These are phyloP conservation scores for Oxytropis ochrocephala DNA, from an alignment of 306 rosid genomes.

Conservation along the genomic window DNA sequence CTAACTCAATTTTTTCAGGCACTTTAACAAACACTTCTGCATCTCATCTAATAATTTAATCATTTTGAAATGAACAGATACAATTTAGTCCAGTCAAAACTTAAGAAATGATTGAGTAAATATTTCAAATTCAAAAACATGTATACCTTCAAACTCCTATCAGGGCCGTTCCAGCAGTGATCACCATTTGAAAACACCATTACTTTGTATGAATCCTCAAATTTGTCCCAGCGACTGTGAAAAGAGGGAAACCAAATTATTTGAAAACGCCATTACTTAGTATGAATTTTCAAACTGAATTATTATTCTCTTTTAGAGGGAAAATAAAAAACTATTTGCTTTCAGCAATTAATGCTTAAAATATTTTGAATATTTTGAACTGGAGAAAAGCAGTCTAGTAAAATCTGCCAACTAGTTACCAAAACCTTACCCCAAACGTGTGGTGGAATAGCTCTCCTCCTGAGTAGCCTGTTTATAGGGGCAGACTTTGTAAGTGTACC, in stretches of 20 bases:
- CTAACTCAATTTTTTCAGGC: no score
- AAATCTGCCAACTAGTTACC: slow-evolving; percentile 10
- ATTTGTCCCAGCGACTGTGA: slow-evolving; percentile 88
- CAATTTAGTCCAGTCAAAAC: not conserved
- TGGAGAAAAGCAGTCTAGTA: slow-evolving; percentile 4
- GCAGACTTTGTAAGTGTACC: slow-evolving; percentile 95
- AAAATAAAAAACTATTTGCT: not conserved
- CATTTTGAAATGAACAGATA: not conserved
- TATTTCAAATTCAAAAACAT: not conserved
- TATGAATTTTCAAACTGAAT: no score
- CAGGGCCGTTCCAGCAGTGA: slow-evolving; percentile 99
- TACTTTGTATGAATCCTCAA: slow-evolving; percentile 74
- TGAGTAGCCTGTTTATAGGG: slow-evolving; percentile 94
- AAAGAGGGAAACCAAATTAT: slow-evolving; percentile 3
- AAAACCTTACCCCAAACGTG: slow-evolving; percentile 83
- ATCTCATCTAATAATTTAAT: not conserved
- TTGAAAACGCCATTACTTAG: no score
- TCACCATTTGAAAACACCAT: slow-evolving; percentile 88
- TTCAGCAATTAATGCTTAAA: slow-evolving; percentile 7
- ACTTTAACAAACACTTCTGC: not conserved
- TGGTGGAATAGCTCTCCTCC: slow-evolving; percentile 76
- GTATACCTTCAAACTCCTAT: slow-evolving; percentile 95
- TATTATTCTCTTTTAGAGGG: not conserved
- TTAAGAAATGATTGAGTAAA: not conserved
- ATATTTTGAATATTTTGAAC: no score